These are phyloP conservation scores for Coniochaeta sp. DNA, from an alignment of 2,329 filamentous ascomycete genomes.

Conservation along the genomic window DNA sequence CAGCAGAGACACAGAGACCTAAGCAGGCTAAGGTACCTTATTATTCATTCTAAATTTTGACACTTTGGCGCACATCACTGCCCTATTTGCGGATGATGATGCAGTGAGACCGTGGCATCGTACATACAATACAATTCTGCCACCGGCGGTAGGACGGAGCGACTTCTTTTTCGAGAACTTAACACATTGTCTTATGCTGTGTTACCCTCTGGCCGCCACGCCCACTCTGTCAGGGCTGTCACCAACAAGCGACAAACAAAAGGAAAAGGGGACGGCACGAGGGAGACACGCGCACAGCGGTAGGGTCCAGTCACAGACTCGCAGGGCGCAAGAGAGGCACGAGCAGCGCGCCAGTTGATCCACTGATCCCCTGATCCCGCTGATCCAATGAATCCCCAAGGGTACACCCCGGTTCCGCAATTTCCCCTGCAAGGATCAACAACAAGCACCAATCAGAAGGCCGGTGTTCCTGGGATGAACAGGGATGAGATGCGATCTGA, in stretches of 20 bases:
- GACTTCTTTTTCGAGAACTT: neutral
- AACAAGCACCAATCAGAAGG: neutral
- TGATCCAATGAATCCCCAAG: neutral
- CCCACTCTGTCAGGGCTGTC: too few relatives aligned
- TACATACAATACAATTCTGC: neutral
- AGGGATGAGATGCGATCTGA: neutral
- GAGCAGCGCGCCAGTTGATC: neutral
- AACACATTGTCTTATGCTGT: too few relatives aligned
- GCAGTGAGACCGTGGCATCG: neutral
- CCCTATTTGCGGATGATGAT: neutral
- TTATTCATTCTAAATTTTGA: too few relatives aligned
- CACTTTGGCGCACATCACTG: neutral
- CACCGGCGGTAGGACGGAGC: neutral
- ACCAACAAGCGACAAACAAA: neutral
- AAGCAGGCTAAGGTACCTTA: too few relatives aligned
- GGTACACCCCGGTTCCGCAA: neutral
- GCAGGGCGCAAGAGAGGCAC: neutral
- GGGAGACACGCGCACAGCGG: neutral
- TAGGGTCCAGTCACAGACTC: neutral
- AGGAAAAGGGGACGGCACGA: neutral
- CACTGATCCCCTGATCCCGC: neutral
- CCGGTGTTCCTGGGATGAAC: neutral
- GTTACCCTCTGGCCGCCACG: too few relatives aligned
- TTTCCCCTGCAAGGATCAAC: neutral
- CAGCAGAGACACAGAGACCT: too few relatives aligned